These are phyloP conservation scores for Silene coronaria DNA, from an alignment of 179 eudicot species.

Conservation along the genomic window DNA sequence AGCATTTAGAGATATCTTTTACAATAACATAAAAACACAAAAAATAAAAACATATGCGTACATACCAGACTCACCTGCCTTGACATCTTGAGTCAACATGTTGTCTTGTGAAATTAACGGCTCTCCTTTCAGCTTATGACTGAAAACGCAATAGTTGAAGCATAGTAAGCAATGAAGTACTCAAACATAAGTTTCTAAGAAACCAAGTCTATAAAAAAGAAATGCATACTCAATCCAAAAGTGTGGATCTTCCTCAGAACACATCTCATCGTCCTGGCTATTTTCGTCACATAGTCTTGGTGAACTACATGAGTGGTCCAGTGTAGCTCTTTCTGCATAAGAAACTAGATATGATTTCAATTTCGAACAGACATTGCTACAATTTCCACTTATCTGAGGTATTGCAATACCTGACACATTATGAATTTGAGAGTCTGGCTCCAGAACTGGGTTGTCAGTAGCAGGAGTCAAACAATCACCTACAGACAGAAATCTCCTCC, in stretches of 20 bases:
- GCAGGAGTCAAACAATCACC: slow-evolving; percentile 26
- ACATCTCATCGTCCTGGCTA: slow-evolving; percentile 27
- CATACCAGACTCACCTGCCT: slow-evolving; percentile 25
- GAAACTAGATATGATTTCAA: slow-evolving; percentile 11
- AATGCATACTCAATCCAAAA: slow-evolving; percentile 38
- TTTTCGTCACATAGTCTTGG: slow-evolving; percentile 23
- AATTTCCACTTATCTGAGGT: not conserved
- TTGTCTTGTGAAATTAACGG: slow-evolving; percentile 12
- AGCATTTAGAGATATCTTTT: not conserved
- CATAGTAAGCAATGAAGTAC: slow-evolving; percentile 8
- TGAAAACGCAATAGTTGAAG: slow-evolving; percentile 27
- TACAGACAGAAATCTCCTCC: slow-evolving; percentile 39
- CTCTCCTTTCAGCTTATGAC: slow-evolving; percentile 35
- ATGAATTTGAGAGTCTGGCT: slow-evolving; percentile 17
- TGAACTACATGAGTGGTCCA: slow-evolving; percentile 20
- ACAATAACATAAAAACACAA: too few relatives aligned
- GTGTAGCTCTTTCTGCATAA: slow-evolving; percentile 37
- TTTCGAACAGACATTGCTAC: slow-evolving; percentile 9
- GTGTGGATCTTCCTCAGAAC: slow-evolving; percentile 26
- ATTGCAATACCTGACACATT: slow-evolving; percentile 26
- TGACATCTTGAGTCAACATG: slow-evolving; percentile 21
- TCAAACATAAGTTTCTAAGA: not conserved
- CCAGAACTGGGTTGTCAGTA: slow-evolving; percentile 23
- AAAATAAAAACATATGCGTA: too few relatives aligned
- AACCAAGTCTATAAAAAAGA: not conserved